A percentile compares a stretch with the other conserved stretches of the same genome.
These are phyloP conservation scores for Eucalyptus paniculata DNA, from an alignment of 345 rosid species.

Conservation along the genomic window DNA sequence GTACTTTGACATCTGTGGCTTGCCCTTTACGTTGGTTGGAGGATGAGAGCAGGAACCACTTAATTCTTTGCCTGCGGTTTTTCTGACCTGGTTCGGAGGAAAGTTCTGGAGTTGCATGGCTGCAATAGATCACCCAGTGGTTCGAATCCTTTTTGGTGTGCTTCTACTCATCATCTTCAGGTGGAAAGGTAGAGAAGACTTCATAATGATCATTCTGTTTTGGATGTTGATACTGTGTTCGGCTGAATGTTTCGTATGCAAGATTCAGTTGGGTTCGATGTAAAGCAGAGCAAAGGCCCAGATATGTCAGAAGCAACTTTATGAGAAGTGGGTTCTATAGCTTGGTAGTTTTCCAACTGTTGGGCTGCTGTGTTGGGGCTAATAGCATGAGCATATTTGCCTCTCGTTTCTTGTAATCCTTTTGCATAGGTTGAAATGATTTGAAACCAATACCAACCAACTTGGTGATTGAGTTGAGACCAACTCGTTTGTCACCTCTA, in stretches of 20 bases:
- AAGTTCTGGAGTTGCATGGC: neutral
- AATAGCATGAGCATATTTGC: neutral
- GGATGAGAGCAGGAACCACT: neutral
- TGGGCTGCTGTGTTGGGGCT: neutral
- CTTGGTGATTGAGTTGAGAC: neutral
- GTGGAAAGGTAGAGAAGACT: neutral
- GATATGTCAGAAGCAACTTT: neutral
- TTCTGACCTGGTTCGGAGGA: neutral
- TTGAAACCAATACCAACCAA: neutral
- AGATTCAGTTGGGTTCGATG: neutral
- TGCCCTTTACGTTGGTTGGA: neutral
- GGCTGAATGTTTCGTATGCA: neutral
- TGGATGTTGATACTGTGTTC: neutral
- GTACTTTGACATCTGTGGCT: neutral
- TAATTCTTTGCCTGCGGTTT: neutral
- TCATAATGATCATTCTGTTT: neutral
- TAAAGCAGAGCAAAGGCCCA: neutral
- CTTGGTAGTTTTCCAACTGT: neutral
- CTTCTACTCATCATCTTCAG: neutral
- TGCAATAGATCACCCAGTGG: neutral
- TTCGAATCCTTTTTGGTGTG: neutral
- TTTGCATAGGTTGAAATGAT: neutral
- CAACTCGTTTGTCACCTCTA: neutral
- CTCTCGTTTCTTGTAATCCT: neutral
- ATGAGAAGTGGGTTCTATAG: neutral